Base-by-base conservation (phyloP, 2,329 filamentous ascomycete species). In the Lasiodiplodia sp. region DNA sequence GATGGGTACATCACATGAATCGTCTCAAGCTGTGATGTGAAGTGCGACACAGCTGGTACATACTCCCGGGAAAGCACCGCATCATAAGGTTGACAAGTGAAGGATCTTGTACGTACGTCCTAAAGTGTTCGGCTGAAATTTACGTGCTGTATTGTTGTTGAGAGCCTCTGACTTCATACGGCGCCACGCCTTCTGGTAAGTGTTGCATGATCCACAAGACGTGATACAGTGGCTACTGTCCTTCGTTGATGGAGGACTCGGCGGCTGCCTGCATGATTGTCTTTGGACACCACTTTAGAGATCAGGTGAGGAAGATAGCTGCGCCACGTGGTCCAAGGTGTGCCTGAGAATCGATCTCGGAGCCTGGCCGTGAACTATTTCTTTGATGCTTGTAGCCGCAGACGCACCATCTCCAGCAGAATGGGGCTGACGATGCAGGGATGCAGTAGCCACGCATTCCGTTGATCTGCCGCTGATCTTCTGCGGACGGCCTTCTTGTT, bases 301-400 rank as follows among this genome's bases (percentile, higher is more conserved):
- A 64, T 64, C 60, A 64, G 60, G 60, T 64, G 60, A 64, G 60
- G 16, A 3, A 44, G 25, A 52, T 25, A 52, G 44, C 31, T 53
- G 60, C 60, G 60, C 60, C 60, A 64, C 60, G 60, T 64, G 60
- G 60, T 21, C 60, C 47, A 37, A 64, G 47, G 11, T 21, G 38
- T 52, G 31, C n/a, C 47, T 52, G 47, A 47, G 31, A n/a, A 38
- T 49, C 40, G 25, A 28, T 49, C 40, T 52, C 60, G 60, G 31
- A 18, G 12, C 10, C 16, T n/a, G 31, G 21, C 18, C 34, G 5
- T 18, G 47, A 6, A 52, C 16, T 52, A 6, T 38, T n/a, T 21
- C 8, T 28, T 38, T 31, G 31, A 40, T 52, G 28, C 12, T 23
- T 64, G 40, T 38, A n/a, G n/a, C 18, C n/a, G 44, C n/a, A 11